Base-by-base conservation (phyloP, 192 early-diverging fungal species). In the Borealophlyctis nickersoniae region DNA sequence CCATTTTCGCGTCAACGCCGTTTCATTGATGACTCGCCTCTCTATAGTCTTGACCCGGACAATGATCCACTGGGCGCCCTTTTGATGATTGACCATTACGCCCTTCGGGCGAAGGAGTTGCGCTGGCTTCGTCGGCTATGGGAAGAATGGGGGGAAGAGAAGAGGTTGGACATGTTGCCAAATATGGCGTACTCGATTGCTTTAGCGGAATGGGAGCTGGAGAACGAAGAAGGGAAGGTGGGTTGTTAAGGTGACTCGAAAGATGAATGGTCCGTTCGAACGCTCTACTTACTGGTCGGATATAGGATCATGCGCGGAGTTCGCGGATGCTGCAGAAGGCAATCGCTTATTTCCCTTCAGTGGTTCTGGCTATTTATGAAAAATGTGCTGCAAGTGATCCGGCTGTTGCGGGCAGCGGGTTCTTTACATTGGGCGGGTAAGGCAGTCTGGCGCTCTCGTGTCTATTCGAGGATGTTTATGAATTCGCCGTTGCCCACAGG, bases 71-170 rank as follows among this genome's bases (percentile, higher is more conserved):
- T 91, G 3, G 83, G 91, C 4, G 80, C 85, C 2, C 63, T 92
- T 33, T 69, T 89, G 62, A 86, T 86, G 30, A 86, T 95, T 65
- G 95, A 97, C 62, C 92, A 88, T 72, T 87, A 89, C 73, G 91
- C 93, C 0, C 62, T 95, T 24, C 91, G 89, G 70, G 84, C 87
- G 23, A 77, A 79, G 27, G 87, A 94, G 61, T 85, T 61, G 33
- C 50, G 48, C 36, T 80, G 69, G 73, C 74, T 56, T 70, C 73
- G 49, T 56, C 71, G 66, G 36, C 73, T 63, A 35, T 81, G 56
- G 70, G 61, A 71, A 27, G 75, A 60, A 24, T 82, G 83, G 65
- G 69, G 69, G 24, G 62, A 65, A 9, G 36, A 80, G 26, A 56
- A 55, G 29, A 61, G 45, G n/a, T 35, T 69, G 4, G n/a, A 45